phyloP scores from a whole-genome alignment of 176 grass and related monocot genomes.

The Chloris gayana region DNA sequence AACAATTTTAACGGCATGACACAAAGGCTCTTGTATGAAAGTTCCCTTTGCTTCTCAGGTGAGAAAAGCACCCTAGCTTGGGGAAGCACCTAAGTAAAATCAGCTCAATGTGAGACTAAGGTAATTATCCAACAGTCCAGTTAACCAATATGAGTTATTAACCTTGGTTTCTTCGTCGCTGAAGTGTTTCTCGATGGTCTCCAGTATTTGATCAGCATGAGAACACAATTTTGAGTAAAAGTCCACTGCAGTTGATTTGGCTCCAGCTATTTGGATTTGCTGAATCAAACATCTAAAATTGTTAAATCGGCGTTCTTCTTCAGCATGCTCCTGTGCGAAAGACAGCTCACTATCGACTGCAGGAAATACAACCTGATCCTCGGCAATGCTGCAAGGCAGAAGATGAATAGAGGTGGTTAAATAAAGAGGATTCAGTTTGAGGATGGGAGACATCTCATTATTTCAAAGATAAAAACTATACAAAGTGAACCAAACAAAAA shows the following conservation, averaged over 20 bases:
- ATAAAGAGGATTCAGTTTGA: constrained; percentile 23
- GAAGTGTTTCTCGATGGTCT: constrained; percentile 93
- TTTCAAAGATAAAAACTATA: constrained; percentile 30
- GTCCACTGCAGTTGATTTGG: constrained; percentile 67
- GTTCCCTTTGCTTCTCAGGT: constrained; percentile 84
- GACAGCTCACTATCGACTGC: constrained; percentile 77
- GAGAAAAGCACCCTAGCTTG: constrained; percentile 91
- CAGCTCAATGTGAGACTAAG: constrained; percentile 41
- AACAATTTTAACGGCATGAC: constrained; percentile 96
- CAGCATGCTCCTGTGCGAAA: constrained; percentile 81
- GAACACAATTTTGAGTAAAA: constrained; percentile 84
- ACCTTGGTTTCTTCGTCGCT: constrained; percentile 89
- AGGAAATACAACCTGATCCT: constrained; percentile 98
- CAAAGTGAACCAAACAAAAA: constrained; percentile 18
- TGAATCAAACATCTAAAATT: constrained; percentile 92
- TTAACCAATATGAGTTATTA: constrained; percentile 21
- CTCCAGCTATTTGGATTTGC: constrained; percentile 82
- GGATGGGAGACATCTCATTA: background rate
- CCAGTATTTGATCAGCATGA: constrained; percentile 93
- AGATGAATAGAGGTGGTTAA: constrained; percentile 29
- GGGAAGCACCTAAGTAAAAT: constrained; percentile 91
- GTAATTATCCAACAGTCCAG: constrained; percentile 21
- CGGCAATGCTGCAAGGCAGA: constrained; percentile 68
- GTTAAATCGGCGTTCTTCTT: constrained; percentile 79
- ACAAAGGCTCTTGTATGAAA: constrained; percentile 85